phyloP scores from a whole-genome alignment of 2,329 filamentous ascomycete genomes.

The Fusarium setosum region DNA sequence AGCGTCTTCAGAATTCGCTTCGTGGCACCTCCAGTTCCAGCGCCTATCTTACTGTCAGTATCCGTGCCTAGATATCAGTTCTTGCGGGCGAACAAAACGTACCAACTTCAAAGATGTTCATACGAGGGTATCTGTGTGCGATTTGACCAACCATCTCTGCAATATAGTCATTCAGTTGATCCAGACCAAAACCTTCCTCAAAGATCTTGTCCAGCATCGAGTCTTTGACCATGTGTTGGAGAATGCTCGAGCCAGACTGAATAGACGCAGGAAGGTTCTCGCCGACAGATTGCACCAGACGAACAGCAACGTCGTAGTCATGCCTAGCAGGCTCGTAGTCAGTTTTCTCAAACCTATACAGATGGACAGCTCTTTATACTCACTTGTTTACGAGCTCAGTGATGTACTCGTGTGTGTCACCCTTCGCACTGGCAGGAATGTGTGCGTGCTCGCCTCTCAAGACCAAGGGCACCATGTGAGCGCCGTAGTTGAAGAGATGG shows the following conservation, averaged over 20 bases:
- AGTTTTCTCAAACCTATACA: no score
- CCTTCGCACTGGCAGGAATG: no score
- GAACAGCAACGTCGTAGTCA: not conserved
- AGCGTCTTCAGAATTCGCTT: not conserved
- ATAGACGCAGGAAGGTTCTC: not conserved
- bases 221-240: conserved; percentile 4
- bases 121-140: not conserved
- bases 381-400: no score
- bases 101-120: conserved; percentile 1
- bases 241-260: not conserved
- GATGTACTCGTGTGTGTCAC: no score
- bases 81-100: no score
- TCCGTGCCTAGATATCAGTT: no score
- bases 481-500: not conserved
- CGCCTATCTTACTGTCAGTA: no score
- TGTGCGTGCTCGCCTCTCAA: no score
- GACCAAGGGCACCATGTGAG: no score
- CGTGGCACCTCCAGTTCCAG: conserved; percentile 21
- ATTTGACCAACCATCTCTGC: not conserved
- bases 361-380: no score
- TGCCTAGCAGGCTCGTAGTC: not conserved
- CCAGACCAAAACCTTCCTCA: not conserved
- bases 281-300: not conserved
- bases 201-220: not conserved
- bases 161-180: not conserved